Evolutionary conservation across 2,329 filamentous ascomycete genomes (phyloP), one percentile per base, ranked within the genome.

Genomic region (Talaromyces marneffei): DNA sequence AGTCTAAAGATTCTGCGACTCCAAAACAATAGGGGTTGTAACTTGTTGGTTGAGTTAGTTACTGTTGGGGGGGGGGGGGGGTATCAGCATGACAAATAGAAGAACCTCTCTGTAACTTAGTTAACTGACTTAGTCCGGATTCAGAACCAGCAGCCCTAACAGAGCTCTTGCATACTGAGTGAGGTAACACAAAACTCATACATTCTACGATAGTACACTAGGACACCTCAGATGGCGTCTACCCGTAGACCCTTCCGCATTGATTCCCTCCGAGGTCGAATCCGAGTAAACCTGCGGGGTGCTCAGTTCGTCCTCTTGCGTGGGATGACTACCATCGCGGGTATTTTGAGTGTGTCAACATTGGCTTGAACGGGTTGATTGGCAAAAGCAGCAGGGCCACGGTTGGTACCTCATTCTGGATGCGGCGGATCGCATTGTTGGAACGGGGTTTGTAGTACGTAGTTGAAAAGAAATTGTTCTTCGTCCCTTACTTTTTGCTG

Each of bases 321-420:
- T 54, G 60, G 27, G 54, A 62, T 37, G 60, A 62, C 42, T 62
- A 52, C 44, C 54, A 58, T 20, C 60, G 60, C 4, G 60, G 60
- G 20, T 62, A 58, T 25, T 58, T 58, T 18, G 14, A 62, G 33
- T 58, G 54, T 33, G 44, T 62, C 7, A 53, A 62, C 25, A 53
- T n/a, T 62, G 27, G 12, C 42, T 27, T 25, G 60, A 62, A 29
- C 60, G 60, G 2, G 58, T 52, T 37, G 60, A 62, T 46, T 62
- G 60, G 60, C 53, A 57, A 23, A 62, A 62, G 33, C 16, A 46
- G 8, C 23, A 53, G n/a, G 60, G 60, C 8, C 44, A 58, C 27
- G 60, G 55, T 23, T 62, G 60, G 60, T 62, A 62, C 55, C 58
- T 62, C 16, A 29, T 58, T 16, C 31, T 18, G n/a, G 58, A 62